phyloP scores from a whole-genome alignment of 768 basidiomycete genomes.

The Russula earlei region DNA sequence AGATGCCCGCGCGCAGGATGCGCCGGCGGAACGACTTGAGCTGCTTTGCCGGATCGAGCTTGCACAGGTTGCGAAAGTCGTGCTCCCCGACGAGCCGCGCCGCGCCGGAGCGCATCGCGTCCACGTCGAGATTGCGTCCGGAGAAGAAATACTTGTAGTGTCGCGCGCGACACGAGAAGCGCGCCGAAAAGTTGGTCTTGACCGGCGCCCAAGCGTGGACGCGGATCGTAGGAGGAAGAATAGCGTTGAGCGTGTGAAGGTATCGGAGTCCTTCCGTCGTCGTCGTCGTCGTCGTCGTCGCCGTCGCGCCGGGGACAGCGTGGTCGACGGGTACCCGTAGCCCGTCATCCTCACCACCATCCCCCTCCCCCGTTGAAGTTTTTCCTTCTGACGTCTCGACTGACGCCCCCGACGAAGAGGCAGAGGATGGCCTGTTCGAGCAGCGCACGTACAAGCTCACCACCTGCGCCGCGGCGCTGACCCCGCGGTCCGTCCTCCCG shows the following conservation, averaged over 20 bases:
- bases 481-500: conserved; percentile 91
- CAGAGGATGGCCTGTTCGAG: conserved; percentile 30
- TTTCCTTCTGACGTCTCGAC: neutral
- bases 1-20: conserved; percentile 59
- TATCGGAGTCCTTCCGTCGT: conserved; percentile 55
- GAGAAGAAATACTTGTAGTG: conserved; percentile 99
- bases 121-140: conserved; percentile 52
- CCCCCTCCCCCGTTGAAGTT: neutral
- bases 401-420: neutral
- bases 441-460: conserved; percentile 87
- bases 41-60: conserved; percentile 86
- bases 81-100: conserved; percentile 71
- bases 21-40: conserved; percentile 67
- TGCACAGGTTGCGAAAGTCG: conserved; percentile 95
- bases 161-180: conserved; percentile 75
- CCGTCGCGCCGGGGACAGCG: neutral
- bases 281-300: neutral
- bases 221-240: conserved; percentile 85
- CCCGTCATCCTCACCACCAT: neutral
- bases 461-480: conserved; percentile 91
- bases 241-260: conserved; percentile 68
- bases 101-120: conserved; percentile 69
- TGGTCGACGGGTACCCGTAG: neutral
- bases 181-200: conserved; percentile 65
- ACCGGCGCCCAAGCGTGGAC: conserved; percentile 94